Percentiles rank a stretch among this genome's conserved stretches.
phyloP scores from a whole-genome alignment of 2,329 filamentous ascomycete species.

The Neopestalotiopsis rosae region DNA sequence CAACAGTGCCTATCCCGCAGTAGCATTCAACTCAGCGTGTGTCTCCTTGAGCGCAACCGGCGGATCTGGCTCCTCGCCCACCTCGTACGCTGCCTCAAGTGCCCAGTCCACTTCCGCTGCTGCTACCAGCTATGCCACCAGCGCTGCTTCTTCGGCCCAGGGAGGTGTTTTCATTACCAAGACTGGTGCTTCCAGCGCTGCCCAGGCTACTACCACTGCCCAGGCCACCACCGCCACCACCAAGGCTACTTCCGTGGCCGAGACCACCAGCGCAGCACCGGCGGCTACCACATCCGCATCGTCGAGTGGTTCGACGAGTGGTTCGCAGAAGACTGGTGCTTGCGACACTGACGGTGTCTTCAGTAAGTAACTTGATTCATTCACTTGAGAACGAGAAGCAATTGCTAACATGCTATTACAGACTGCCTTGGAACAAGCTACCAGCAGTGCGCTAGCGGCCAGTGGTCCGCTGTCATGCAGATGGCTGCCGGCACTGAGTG shows the following conservation, averaged over 20 bases:
- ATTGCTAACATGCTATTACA: too few species aligned
- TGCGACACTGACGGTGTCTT: conserved; percentile 58
- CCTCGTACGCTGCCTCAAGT: conserved; percentile 15
- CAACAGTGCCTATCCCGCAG: conserved; percentile 40
- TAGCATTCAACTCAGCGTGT: conserved; percentile 30
- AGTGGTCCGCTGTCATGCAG: conserved; percentile 49
- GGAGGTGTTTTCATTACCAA: conserved; percentile 49
- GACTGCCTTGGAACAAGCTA: conserved; percentile 54
- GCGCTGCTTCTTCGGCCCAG: conserved; percentile 29
- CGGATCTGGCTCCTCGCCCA: conserved; percentile 22
- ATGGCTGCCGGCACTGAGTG: conserved; percentile 55
- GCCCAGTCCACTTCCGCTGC: conserved; percentile 23
- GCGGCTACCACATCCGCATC: conserved; percentile 27
- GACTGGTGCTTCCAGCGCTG: conserved; percentile 24
- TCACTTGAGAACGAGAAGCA: too few species aligned
- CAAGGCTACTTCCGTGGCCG: conserved; percentile 24
- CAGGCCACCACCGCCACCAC: conserved; percentile 20
- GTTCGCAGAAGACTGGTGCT: conserved; percentile 39
- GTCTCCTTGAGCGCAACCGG: conserved; percentile 25
- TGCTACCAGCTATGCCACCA: conserved; percentile 24
- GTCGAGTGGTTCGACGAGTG: conserved; percentile 24
- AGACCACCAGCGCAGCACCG: conserved; percentile 27
- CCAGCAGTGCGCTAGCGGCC: conserved; percentile 60
- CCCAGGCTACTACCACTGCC: conserved; percentile 7
- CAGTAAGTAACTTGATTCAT: conserved; percentile 29